Base-by-base conservation (phyloP, 768 basidiomycete species). In the Pleurotus eryngii region DNA sequence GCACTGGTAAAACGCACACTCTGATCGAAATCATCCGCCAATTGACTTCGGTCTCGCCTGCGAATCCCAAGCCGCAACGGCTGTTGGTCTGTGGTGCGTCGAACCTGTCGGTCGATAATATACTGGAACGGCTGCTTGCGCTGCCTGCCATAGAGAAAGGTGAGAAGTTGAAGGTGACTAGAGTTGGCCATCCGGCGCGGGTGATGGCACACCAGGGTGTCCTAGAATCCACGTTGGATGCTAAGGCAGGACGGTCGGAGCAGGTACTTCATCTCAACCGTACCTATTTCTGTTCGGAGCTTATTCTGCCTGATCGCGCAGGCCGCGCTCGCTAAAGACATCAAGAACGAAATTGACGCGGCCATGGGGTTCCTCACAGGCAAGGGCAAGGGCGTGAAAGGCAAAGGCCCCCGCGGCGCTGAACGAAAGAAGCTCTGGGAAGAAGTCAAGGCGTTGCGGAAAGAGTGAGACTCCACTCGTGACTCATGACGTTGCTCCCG, bases 1-100 rank as follows among this genome's bases (percentile, higher is more conserved):
- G 96, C 58, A 96, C 95, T 2, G 96, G 96, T 5, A 98, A 98
- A 76, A 99, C 96, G 0, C 91, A 94, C 62, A 97, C 96, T 0
- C 78, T 99, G 15, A 89, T 98, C 35, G 96, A 99, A 70, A 82
- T 97, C 50, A 91, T 98, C 58, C 85, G 91, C 26, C 95, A 98
- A 65, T 72, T 95, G 20, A 84, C 85, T 1, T 73, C 78, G 3
- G 64, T 71, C 39, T 75, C 80, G 0, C 60, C 78, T 2, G 60
- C 69, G 12, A 82, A 81, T 59, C 76, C 80, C 12, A 81, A 79
- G 59, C 76, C 83, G 2, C 72, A 76, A 38, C 82, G 87, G 30
- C 72, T 97, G 3, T 83, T 98, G 11, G 87, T 98, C 3, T 97
- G 95, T 65, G 94, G 95, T 18, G 95, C 94, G 6, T 94, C 91